Evolutionary conservation across 2,329 filamentous ascomycete species (phyloP).

Genomic region (Trichoderma guizhouense): DNA sequence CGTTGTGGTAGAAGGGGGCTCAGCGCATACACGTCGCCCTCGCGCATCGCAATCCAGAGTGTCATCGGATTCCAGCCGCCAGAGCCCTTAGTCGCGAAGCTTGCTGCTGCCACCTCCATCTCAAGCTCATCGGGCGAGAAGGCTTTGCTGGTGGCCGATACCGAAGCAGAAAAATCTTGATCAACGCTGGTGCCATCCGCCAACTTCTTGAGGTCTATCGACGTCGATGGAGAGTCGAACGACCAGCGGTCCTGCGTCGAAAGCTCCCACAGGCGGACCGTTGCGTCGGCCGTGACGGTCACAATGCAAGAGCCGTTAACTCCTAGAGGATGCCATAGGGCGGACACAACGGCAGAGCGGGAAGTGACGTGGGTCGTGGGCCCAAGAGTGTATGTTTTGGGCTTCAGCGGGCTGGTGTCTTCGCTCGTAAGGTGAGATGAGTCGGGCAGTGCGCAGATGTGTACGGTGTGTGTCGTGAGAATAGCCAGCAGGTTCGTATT

Average conservation of each 20-base stretch:
- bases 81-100: conserved; percentile 63
- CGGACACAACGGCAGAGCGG: conserved; percentile 73
- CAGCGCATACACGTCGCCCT: conserved; percentile 88
- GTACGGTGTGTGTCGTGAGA: conserved; percentile 80
- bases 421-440: conserved; percentile 68
- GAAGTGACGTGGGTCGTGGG: conserved; percentile 89
- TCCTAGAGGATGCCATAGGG: conserved; percentile 89
- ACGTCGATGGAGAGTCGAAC: conserved; percentile 77
- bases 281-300: conserved; percentile 83
- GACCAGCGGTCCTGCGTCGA: conserved; percentile 81
- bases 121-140: conserved; percentile 89
- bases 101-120: conserved; percentile 89
- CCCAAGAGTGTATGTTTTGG: conserved; percentile 87
- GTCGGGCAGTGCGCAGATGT: conserved; percentile 82
- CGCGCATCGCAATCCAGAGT: conserved; percentile 91
- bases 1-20: conserved; percentile 84
- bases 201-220: conserved; percentile 85
- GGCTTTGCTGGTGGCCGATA: conserved; percentile 68
- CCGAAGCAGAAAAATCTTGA: conserved; percentile 77
- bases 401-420: conserved; percentile 66
- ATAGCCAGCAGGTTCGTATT: conserved; percentile 79
- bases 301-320: conserved; percentile 78
- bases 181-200: conserved; percentile 78
- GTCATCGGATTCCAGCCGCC: conserved; percentile 97
- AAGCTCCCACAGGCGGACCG: conserved; percentile 87